Evolutionary conservation across 768 basidiomycete species (phyloP).

Genomic region (Strobilomyces dryophilus): DNA sequence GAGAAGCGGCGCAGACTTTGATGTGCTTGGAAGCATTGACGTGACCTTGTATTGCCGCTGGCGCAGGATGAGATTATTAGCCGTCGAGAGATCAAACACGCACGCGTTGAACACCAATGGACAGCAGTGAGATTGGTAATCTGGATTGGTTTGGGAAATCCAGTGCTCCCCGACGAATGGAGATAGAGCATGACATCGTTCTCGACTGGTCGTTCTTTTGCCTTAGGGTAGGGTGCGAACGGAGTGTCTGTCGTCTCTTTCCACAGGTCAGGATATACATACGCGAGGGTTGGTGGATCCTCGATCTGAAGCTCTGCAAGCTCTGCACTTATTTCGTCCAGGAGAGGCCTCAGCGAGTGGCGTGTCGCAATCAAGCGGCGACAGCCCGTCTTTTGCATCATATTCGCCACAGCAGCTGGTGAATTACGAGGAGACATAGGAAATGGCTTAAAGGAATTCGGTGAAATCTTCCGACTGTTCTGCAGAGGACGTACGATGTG

Average conservation of each 20-base stretch:
- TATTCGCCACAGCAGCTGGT: too few species aligned
- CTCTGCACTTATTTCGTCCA: conserved; percentile 27
- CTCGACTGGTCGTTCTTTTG: not conserved
- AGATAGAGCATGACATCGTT: conserved; percentile 33
- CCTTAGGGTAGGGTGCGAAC: conserved; percentile 7
- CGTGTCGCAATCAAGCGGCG: conserved; percentile 36
- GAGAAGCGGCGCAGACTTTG: not conserved
- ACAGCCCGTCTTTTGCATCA: conserved; percentile 31
- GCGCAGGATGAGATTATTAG: not conserved
- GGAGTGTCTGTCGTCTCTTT: not conserved
- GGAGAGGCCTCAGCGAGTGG: conserved; percentile 22
- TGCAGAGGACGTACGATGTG: not conserved
- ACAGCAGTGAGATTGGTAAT: conserved; percentile 28
- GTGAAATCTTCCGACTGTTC: too few species aligned
- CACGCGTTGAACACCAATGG: conserved; percentile 19
- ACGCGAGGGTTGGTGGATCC: conserved; percentile 11
- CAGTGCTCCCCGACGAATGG: conserved; percentile 48
- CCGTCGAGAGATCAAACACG: not conserved
- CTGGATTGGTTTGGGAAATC: conserved; percentile 20
- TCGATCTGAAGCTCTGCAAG: conserved; percentile 16
- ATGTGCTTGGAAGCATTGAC: conserved; percentile 3
- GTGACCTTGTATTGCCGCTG: conserved; percentile 12
- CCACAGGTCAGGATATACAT: conserved; percentile 6
- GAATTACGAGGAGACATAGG: too few species aligned
- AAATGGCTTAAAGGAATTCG: conserved; percentile 17